Percentiles rank a stretch among this genome's conserved stretches.
These are phyloP conservation scores for Coemansia furcata DNA, from an alignment of 192 early-diverging fungal species.

Conservation along the genomic window DNA sequence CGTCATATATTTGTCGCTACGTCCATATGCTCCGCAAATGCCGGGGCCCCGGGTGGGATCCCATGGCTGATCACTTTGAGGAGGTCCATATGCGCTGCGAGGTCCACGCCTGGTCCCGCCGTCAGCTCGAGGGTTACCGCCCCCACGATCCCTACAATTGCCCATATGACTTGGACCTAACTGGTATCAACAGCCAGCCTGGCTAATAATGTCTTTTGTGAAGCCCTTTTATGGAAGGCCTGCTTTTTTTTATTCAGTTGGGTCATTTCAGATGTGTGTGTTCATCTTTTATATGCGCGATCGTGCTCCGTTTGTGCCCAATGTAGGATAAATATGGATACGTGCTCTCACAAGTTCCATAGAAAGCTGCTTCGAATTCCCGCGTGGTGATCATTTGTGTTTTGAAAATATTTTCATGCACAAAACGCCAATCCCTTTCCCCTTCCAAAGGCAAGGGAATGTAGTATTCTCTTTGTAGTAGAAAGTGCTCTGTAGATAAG, in stretches of 20 bases:
- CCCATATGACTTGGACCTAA: conserved; percentile 34
- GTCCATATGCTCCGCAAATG: conserved; percentile 29
- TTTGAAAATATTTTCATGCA: background rate
- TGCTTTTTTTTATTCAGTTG: too few species aligned
- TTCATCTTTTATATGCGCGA: background rate
- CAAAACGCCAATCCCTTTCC: background rate
- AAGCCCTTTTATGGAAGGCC: too few species aligned
- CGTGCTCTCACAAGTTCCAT: too few species aligned
- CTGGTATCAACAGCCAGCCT: conserved; percentile 5
- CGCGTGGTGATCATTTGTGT: too few species aligned
- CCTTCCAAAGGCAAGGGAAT: too few species aligned
- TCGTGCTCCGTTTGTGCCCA: too few species aligned
- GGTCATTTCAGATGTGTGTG: background rate
- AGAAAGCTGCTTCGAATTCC: too few species aligned
- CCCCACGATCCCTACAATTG: conserved; percentile 16
- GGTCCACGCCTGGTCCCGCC: conserved; percentile 26
- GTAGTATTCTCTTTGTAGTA: too few species aligned
- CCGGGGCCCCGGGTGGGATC: conserved; percentile 31
- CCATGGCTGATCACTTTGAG: conserved; percentile 25
- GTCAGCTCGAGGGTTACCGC: conserved; percentile 23
- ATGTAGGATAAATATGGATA: too few species aligned
- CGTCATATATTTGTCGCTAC: conserved; percentile 3
- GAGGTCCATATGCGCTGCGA: conserved; percentile 50
- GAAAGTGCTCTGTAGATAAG: too few species aligned
- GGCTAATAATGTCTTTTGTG: background rate